A percentile compares a stretch with the other conserved stretches of the same genome.
These are phyloP conservation scores for Termitomyces sp. DNA, from an alignment of 768 basidiomycete genomes.

Conservation along the genomic window DNA sequence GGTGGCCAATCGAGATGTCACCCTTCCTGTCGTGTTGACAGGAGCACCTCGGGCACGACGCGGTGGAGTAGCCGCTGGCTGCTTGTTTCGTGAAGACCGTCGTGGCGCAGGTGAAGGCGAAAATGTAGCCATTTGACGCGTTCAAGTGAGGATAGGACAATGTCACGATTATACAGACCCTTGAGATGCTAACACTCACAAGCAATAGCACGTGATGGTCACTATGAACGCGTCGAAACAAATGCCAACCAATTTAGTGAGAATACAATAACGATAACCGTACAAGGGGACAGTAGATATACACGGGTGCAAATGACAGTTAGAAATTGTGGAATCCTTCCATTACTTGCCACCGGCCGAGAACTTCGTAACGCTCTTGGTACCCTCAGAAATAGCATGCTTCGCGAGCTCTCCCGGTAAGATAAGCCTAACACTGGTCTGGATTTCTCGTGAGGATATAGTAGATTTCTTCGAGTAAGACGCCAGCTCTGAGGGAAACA, in stretches of 20 bases:
- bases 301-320: neutral
- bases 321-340: neutral
- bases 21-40: constrained; percentile 18
- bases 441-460: constrained; percentile 88
- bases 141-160: neutral
- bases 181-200: constrained; percentile 4
- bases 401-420: constrained; percentile 83
- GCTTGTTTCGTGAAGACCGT: constrained; percentile 36
- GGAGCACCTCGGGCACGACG: constrained; percentile 15
- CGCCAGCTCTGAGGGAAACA: constrained; percentile 56
- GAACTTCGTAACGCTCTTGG: constrained; percentile 32
- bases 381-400: constrained; percentile 83
- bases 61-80: constrained; percentile 23
- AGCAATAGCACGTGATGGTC: neutral
- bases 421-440: constrained; percentile 78
- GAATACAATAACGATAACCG: constrained; percentile 12
- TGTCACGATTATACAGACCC: neutral
- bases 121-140: constrained; percentile 49
- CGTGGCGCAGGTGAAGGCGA: constrained; percentile 56
- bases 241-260: constrained; percentile 1
- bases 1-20: constrained; percentile 37
- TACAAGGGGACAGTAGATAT: constrained; percentile 10
- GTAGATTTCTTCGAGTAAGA: constrained; percentile 88
- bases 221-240: neutral
- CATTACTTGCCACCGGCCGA: constrained; percentile 43